These are phyloP conservation scores for Cytospora piceicola DNA, from an alignment of 2,329 filamentous ascomycete species.

Conservation along the genomic window DNA sequence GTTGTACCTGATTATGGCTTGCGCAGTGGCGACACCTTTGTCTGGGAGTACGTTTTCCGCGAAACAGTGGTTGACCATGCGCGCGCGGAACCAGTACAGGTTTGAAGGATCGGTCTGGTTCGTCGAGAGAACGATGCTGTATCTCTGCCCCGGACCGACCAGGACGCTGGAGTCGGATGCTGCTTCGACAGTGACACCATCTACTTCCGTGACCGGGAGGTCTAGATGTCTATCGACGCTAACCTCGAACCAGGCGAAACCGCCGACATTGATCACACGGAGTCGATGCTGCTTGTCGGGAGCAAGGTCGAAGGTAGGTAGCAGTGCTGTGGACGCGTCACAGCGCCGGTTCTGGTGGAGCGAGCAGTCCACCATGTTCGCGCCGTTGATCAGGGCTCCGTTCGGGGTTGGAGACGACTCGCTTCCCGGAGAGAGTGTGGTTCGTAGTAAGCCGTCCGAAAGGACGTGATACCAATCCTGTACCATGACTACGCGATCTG, in stretches of 20 bases:
- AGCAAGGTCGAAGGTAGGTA: conserved; percentile 51
- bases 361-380: conserved; percentile 47
- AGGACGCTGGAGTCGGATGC: conserved; percentile 63
- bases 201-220: conserved; percentile 65
- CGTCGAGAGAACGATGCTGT: conserved; percentile 66
- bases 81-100: conserved; percentile 67
- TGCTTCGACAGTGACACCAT: conserved; percentile 69
- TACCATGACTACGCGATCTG: conserved; percentile 66
- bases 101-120: conserved; percentile 52
- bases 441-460: conserved; percentile 44
- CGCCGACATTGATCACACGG: conserved; percentile 71
- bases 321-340: conserved; percentile 43
- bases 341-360: conserved; percentile 47
- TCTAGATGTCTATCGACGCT: conserved; percentile 67
- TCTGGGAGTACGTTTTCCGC: conserved; percentile 52
- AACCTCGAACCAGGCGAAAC: conserved; percentile 73
- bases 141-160: conserved; percentile 71
- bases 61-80: conserved; percentile 65
- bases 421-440: conserved; percentile 45
- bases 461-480: conserved; percentile 71
- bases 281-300: conserved; percentile 65
- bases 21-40: conserved; percentile 49
- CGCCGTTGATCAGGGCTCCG: conserved; percentile 49
- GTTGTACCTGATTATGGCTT: conserved; percentile 54
- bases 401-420: conserved; percentile 51